phyloP scores from a whole-genome alignment of 1,139 yeast genomes.

The Blastobotrys indianensis region DNA sequence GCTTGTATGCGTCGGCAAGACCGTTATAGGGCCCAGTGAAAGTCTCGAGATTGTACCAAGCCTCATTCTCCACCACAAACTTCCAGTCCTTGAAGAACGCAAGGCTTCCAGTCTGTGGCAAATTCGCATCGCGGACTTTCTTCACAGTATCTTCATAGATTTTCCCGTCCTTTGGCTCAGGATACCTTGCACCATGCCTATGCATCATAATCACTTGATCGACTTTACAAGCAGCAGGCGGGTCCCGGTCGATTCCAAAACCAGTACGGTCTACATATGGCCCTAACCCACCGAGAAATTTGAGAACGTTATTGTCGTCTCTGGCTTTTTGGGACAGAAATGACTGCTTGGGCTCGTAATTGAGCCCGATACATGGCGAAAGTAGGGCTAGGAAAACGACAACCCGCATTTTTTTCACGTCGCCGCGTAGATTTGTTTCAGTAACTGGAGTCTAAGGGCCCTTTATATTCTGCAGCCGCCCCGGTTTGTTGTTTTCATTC shows the following conservation, averaged over 20 bases:
- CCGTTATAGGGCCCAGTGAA: constrained; percentile 36
- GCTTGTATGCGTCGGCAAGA: constrained; percentile 25
- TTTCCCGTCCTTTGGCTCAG: constrained; percentile 27
- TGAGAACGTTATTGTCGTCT: constrained; percentile 1
- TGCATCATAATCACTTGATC: constrained; percentile 60
- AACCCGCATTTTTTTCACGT: too few species aligned
- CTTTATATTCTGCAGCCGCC: too few species aligned
- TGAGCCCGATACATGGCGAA: too few species aligned
- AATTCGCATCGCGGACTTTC: constrained; percentile 11
- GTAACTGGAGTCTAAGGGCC: too few species aligned
- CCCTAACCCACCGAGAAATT: constrained; percentile 10
- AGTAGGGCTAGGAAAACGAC: too few species aligned
- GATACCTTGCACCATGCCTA: constrained; percentile 75
- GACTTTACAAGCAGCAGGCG: constrained; percentile 49
- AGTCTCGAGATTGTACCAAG: constrained; percentile 28
- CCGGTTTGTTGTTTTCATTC: too few species aligned
- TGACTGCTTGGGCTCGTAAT: not conserved
- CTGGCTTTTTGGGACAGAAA: not conserved
- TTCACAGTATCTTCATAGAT: not conserved
- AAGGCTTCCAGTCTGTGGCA: constrained; percentile 30
- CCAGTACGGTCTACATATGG: constrained; percentile 6
- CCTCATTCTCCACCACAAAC: constrained; percentile 29
- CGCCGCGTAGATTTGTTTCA: too few species aligned
- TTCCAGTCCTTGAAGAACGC: constrained; percentile 37
- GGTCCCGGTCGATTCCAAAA: constrained; percentile 37